These are phyloP conservation scores for Vachellia collinsii DNA, from an alignment of 306 rosid species.

Conservation along the genomic window DNA sequence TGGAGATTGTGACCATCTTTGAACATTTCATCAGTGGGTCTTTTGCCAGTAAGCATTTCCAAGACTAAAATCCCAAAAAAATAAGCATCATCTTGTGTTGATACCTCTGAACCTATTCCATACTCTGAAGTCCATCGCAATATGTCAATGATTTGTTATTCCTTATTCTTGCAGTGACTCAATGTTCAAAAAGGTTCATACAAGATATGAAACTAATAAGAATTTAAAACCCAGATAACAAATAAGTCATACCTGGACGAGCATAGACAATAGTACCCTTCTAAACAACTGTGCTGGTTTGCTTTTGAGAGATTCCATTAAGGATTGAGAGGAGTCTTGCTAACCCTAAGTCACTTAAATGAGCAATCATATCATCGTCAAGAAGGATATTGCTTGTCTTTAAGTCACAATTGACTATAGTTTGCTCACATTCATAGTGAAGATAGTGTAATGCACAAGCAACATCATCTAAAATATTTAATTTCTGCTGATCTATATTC, in stretches of 20 bases:
- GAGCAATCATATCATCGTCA: not conserved
- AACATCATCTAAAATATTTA: not conserved
- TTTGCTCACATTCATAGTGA: conserved; percentile 6
- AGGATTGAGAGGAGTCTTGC: not conserved
- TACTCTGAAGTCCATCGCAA: not conserved
- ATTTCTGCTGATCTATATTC: not conserved
- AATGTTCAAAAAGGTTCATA: not conserved
- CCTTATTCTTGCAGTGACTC: not conserved
- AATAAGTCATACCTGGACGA: conserved; percentile 15
- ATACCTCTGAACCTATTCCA: not conserved
- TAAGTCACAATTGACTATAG: not conserved
- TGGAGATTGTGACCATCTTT: not conserved
- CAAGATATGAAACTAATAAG: not conserved
- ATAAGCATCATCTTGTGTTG: conserved; percentile 5
- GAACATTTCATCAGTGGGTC: not conserved
- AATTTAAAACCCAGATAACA: not conserved
- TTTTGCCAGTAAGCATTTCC: conserved; percentile 23
- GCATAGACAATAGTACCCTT: conserved; percentile 25
- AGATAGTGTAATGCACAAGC: not conserved
- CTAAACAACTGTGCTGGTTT: not conserved
- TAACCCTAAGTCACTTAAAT: not conserved
- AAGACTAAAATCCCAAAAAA: not conserved
- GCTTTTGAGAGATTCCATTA: not conserved
- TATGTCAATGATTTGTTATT: not conserved
- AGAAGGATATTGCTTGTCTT: conserved; percentile 12